These are phyloP conservation scores for Alternaria novae-zelandiae DNA, from an alignment of 2,329 filamentous ascomycete genomes.

Conservation along the genomic window DNA sequence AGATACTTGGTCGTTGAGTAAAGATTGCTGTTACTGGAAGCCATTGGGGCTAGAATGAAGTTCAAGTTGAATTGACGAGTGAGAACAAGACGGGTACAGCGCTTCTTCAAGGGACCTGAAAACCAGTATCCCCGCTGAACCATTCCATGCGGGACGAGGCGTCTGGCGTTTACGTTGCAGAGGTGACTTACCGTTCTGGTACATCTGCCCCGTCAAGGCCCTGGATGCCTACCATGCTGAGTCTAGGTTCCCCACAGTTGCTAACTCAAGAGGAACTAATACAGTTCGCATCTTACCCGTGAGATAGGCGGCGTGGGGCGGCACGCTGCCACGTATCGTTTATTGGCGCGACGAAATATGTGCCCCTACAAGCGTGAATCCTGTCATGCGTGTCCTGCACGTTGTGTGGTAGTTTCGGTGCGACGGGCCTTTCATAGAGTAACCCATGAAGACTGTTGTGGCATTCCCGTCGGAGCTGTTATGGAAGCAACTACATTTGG, in stretches of 20 bases:
- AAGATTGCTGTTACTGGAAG: neutral
- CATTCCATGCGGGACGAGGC: neutral
- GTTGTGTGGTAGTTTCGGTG: neutral
- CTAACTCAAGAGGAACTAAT: neutral
- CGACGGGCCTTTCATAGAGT: neutral
- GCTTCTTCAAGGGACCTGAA: neutral
- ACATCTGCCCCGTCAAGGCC: neutral
- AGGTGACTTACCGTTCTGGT: neutral
- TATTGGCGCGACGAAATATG: constrained; percentile 1
- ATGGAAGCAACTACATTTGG: neutral
- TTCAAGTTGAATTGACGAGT: neutral
- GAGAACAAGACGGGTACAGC: neutral
- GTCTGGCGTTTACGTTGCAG: neutral
- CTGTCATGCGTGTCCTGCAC: constrained; percentile 1
- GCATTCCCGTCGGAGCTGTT: neutral
- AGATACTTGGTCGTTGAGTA: constrained; percentile 8
- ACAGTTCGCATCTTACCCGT: neutral
- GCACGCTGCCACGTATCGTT: neutral
- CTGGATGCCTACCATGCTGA: neutral
- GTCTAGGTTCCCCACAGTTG: constrained; percentile 1
- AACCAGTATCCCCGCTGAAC: neutral
- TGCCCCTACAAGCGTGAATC: constrained; percentile 2
- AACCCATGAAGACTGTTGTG: neutral
- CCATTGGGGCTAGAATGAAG: neutral
- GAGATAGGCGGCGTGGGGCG: neutral